These are phyloP conservation scores for Coemansia sp. DNA, from an alignment of 192 early-diverging fungal genomes.

Conservation along the genomic window DNA sequence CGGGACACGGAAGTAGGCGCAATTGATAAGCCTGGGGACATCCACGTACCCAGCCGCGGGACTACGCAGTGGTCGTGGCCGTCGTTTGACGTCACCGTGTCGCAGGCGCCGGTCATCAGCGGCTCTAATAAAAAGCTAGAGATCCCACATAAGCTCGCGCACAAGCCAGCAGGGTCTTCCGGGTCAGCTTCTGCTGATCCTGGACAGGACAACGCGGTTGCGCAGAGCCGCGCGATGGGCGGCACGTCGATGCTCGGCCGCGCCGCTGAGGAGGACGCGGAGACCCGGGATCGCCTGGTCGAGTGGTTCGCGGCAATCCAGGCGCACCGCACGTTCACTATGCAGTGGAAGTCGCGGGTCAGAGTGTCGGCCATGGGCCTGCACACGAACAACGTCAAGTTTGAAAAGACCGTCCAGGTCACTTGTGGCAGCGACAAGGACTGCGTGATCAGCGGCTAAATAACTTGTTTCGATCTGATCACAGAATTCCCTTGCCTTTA, in stretches of 20 bases:
- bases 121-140: conserved; percentile 9
- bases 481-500: neutral
- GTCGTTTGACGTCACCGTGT: conserved; percentile 21
- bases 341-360: conserved; percentile 44
- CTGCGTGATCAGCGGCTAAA: conserved; percentile 15
- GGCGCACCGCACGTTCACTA: conserved; percentile 29
- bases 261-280: conserved; percentile 8
- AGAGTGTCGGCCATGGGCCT: conserved; percentile 36
- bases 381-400: conserved; percentile 33
- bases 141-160: neutral
- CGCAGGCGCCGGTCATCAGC: neutral
- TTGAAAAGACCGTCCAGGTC: conserved; percentile 43
- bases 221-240: conserved; percentile 13
- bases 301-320: conserved; percentile 41
- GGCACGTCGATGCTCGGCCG: conserved; percentile 11
- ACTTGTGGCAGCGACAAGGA: conserved; percentile 19
- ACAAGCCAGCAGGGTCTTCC: neutral
- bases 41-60: conserved; percentile 33
- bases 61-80: conserved; percentile 38
- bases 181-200: neutral
- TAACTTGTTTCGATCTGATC: neutral
- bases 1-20: conserved; percentile 32
- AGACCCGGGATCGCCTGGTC: conserved; percentile 9
- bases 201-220: conserved; percentile 10
- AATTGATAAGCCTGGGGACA: conserved; percentile 10